Base-by-base conservation (phyloP, 805 yeast species). In the Nakazawaea laoshanensis region DNA sequence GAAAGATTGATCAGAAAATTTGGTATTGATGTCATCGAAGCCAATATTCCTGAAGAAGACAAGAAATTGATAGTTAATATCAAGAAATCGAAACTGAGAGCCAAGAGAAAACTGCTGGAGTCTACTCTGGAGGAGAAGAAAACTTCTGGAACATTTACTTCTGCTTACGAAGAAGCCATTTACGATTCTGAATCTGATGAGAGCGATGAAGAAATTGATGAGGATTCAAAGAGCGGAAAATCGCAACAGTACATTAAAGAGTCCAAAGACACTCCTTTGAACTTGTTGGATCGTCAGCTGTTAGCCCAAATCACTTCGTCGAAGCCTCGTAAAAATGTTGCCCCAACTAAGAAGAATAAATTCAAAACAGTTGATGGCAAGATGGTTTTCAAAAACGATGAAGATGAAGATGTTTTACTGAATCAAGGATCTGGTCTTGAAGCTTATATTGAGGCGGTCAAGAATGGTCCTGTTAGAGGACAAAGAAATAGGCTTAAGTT, bases 361-460 rank as follows among this genome's bases (percentile, higher is more conserved):
- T 63, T 70, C 44, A 65, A 68, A 44, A 74, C 75, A 32, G 61
- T 63, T 45, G 66, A 74, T 39, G 95, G 95, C 19, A 79, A 77
- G 52, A 53, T 83, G 36, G 71, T 84, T 35, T 70, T 86, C 47
- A 65, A 59, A 36, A 86, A 77, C 33, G 56, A 55, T 23, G 63
- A 55, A 11, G 59, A 52, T 7, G 67, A 66, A 27, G 80, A 74
- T 47, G 73, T 68, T 36, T 52, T 68, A 38, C 58, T 65, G 24
- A 60, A 68, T 4, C 59, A 59, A 16, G 56, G 58, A 18, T 59
- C 63, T 29, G 94, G 96, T 12, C 73, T 89, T 43, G 83, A 83
- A 50, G 97, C 96, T 0, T 92, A 92, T 53, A 72, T 87, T 43
- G 96, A 87, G 41, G 98, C 98, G 5, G 86, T 92, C 16, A 80